Base-by-base conservation (phyloP, 805 yeast genomes). In the Myxozyma kluyveri region DNA sequence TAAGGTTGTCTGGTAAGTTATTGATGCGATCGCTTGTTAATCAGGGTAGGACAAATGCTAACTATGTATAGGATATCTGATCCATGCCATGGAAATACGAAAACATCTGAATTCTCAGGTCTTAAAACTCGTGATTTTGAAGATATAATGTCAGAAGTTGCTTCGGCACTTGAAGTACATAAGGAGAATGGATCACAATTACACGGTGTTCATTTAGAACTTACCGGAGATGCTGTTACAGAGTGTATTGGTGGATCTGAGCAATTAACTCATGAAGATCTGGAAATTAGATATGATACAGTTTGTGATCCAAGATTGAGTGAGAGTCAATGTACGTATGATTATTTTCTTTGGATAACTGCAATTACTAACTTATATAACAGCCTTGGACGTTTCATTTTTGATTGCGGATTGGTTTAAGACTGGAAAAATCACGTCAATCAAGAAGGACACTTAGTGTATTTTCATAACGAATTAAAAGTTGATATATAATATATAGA, bases 71-170 rank as follows among this genome's bases (percentile, higher is more conserved):
- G 58, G 58, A 68, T 72, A 50, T 69, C 70, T 17, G 76, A 72
- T 52, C 76, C 76, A 1, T 73, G 76, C 63, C 76, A 72, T 42
- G 76, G 76, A 3, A 72, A 72, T 58, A 72, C 76, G 32, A 69
- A 72, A 56, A 63, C 67, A 3, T 67, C 73, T 2, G 70, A 72
- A 1, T 64, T 59, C 32, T 62, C 72, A 18, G 68, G 69, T 40
- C 65, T 72, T 42, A 72, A 72, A 62, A 72, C 76, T 6, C 61
- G 76, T 38, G 71, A 72, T 56, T 69, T 72, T 47, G 74, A 71
- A 50, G 76, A 72, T 41, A 72, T 72, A 38, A 65, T 72, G 55
- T 52, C 66, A 18, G 76, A 72, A 60, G 62, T 72, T 41, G 58
- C 65, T 5, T 64, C 59, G 41, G 72, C 75, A 3, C 62, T 73